These are phyloP conservation scores for Fusarium stilboides DNA, from an alignment of 2,329 filamentous ascomycete species.

Conservation along the genomic window DNA sequence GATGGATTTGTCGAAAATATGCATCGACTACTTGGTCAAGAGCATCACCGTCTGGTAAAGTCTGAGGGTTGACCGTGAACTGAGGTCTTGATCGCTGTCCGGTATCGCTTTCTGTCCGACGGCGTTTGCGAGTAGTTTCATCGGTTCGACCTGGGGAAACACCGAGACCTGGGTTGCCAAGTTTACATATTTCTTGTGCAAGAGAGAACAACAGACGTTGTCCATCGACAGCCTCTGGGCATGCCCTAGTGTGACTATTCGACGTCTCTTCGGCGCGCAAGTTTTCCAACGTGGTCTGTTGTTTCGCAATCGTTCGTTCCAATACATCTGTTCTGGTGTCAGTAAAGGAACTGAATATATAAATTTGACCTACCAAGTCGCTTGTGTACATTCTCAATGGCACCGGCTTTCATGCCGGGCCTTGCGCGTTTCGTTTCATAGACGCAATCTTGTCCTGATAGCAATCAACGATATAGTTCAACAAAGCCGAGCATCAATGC, in stretches of 20 bases:
- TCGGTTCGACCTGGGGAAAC: background rate
- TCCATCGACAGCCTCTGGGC: background rate
- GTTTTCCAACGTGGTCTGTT: conserved; percentile 21
- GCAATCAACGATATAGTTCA: background rate
- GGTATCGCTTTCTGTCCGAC: conserved; percentile 4
- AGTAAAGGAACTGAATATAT: background rate
- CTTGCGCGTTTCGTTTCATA: conserved; percentile 50
- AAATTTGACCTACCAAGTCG: conserved; percentile 44
- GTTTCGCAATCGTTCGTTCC: conserved; percentile 33
- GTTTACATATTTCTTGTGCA: conserved; percentile 28
- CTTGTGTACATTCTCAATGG: conserved; percentile 55
- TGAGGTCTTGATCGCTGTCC: background rate
- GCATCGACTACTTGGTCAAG: conserved; percentile 32
- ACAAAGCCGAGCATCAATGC: accelerated
- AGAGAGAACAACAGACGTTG: conserved; percentile 25
- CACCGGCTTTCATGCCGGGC: conserved; percentile 57
- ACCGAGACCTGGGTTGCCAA: background rate
- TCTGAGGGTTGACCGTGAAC: background rate
- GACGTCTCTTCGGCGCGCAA: background rate
- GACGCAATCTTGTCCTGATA: conserved; percentile 7
- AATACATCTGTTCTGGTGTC: conserved; percentile 13
- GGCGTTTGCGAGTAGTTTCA: conserved; percentile 16
- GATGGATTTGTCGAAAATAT: conserved; percentile 39
- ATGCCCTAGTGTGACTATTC: background rate
- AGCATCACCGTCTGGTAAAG: conserved; percentile 8